Percentiles rank a stretch among this genome's conserved stretches.
Evolutionary conservation across 2,329 filamentous ascomycete genomes (phyloP).

Genomic region (Aspergillus awamori): DNA sequence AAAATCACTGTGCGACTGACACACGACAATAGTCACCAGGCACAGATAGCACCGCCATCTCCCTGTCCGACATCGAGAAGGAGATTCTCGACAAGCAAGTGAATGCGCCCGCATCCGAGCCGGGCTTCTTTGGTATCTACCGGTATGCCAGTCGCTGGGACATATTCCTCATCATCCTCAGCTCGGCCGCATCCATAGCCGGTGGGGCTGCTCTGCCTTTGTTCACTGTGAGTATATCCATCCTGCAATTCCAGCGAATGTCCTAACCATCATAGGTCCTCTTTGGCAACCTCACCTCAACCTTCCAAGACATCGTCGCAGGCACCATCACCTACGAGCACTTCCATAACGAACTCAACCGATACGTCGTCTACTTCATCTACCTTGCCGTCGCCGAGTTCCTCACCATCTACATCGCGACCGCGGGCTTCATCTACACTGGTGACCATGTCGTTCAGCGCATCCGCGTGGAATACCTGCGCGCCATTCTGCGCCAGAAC

Average conservation of each 20-base stretch:
- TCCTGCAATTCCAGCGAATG: too few species aligned
- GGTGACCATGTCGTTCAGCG: constrained; percentile 76
- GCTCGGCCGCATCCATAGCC: constrained; percentile 63
- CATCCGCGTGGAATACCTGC: constrained; percentile 77
- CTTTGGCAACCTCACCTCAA: constrained; percentile 73
- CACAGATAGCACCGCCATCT: constrained; percentile 5
- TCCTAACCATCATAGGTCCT: constrained; percentile 48
- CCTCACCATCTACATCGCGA: constrained; percentile 71
- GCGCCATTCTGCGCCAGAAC: constrained; percentile 79
- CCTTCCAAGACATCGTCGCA: constrained; percentile 67
- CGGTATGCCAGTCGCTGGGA: constrained; percentile 69
- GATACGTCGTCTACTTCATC: constrained; percentile 75
- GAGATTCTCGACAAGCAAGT: constrained; percentile 68
- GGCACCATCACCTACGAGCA: constrained; percentile 49
- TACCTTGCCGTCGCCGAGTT: constrained; percentile 81
- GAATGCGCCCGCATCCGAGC: constrained; percentile 61
- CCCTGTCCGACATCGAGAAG: constrained; percentile 54
- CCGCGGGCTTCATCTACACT: constrained; percentile 83
- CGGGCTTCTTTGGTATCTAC: constrained; percentile 64
- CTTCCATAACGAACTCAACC: constrained; percentile 62
- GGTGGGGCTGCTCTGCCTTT: constrained; percentile 74
- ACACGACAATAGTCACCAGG: constrained; percentile 1
- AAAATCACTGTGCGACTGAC: neutral
- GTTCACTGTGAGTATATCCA: constrained; percentile 63
- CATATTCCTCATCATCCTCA: constrained; percentile 61